A percentile compares a stretch with the other conserved stretches of the same genome.
phyloP scores from a whole-genome alignment of 1,284 basidiomycete genomes.

The Earliella scabrosa region DNA sequence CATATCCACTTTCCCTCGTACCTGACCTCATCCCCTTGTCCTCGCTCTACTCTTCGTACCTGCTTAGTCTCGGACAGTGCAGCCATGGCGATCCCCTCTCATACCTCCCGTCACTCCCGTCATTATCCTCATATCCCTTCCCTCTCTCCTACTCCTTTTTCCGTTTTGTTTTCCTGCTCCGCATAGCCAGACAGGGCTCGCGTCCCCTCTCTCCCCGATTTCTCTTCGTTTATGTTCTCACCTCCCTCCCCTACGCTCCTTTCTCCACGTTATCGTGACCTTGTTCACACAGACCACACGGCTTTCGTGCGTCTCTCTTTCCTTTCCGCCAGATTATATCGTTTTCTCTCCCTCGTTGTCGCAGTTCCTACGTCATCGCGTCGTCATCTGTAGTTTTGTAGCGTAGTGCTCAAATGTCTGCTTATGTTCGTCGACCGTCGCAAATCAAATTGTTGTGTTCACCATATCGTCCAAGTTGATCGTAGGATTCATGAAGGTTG shows the following conservation, averaged over 20 bases:
- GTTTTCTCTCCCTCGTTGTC: conserved; percentile 11
- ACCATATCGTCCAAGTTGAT: background rate
- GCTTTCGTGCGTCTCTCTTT: conserved; percentile 3
- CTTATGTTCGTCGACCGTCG: conserved; percentile 27
- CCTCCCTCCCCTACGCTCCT: background rate
- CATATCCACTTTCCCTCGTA: conserved; percentile 10
- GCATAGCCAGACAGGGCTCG: background rate
- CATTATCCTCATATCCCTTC: background rate
- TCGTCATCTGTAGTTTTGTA: conserved; percentile 38
- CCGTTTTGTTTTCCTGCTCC: conserved; percentile 1
- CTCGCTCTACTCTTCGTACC: background rate
- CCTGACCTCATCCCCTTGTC: background rate
- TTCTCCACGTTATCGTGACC: conserved; percentile 1
- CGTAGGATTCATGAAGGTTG: background rate
- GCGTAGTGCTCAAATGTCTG: conserved; percentile 37
- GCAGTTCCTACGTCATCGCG: conserved; percentile 25
- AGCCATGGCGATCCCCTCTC: conserved; percentile 9
- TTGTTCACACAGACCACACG: conserved; percentile 6
- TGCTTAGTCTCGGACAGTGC: conserved; percentile 24
- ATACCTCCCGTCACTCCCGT: no score
- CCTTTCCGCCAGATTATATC: background rate
- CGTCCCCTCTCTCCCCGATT: conserved; percentile 6
- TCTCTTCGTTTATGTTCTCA: background rate
- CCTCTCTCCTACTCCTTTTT: conserved; percentile 3
- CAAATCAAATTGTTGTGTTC: conserved; percentile 26